Evolutionary conservation across 2,329 filamentous ascomycete genomes (phyloP), one percentile per base, ranked within the genome.

Genomic region (Diplodia sapinea): DNA sequence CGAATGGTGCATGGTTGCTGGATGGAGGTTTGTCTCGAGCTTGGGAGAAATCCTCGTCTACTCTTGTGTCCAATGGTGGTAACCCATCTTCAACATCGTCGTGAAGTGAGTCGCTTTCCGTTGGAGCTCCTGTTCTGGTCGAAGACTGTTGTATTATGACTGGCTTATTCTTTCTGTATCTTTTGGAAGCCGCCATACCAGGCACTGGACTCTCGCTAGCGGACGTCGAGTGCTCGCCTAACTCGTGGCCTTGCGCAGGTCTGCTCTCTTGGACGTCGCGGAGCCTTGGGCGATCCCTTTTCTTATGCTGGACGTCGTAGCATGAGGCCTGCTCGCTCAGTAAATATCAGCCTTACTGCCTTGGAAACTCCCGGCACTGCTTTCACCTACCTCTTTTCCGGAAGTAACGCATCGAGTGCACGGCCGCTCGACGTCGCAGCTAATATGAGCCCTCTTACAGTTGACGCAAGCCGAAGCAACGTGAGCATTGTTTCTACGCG

Each of bases 221-320:
- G 12, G 64, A 66, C 76, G 76, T 43, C 75, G 74, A 54, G 69
- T 70, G 69, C 73, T 74, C 71, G 55, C 78, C 76, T 20, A 79
- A 74, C 68, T 77, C 59, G 59, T 63, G 59, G 29, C 31, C 59
- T 15, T 51, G 59, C 23, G 57, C 31, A 38, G 70, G 89, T 87
- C 65, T 57, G 51, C 40, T 65, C n/a, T 57, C 66, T 17, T 72
- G 86, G 82, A 92, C 90, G 74, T 94, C 91, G 73, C 91, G 87
- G 71, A 95, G 82, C 70, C 92, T 86, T 69, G 92, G 92, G 59
- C 92, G 86, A 51, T 92, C 92, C 72, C 92, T 84, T 77, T 94
- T 95, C 79, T 94, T 95, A 79, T 95, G 92, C 74, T 93, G 90
- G 40, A 95, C 91, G 78, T 95, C 92, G 72, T 92, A 84, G 75